A percentile compares a stretch with the other conserved stretches of the same genome.
These are phyloP conservation scores for Vitis cinerea DNA, from an alignment of 164 flowering plant species.

Conservation along the genomic window DNA sequence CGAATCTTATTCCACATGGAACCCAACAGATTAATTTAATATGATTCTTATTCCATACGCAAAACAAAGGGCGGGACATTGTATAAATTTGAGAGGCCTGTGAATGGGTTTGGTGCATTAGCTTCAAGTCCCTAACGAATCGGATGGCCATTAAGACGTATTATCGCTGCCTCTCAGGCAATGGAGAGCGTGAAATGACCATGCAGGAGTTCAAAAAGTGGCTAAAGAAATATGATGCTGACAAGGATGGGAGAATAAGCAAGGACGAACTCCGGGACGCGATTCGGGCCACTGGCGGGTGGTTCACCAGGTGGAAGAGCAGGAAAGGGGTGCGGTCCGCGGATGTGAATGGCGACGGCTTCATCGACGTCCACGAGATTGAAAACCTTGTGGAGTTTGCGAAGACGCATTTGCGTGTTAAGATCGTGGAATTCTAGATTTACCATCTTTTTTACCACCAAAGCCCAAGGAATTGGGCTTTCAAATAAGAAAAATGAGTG, in stretches of 20 bases:
- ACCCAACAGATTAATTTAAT: background rate
- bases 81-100: background rate
- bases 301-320: conserved; percentile 21
- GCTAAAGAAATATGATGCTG: conserved; percentile 21
- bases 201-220: conserved; percentile 25
- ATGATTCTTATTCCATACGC: background rate
- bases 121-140: background rate
- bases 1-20: background rate
- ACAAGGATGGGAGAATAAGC: conserved; percentile 31
- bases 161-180: background rate
- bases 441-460: background rate
- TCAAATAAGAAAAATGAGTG: no score
- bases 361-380: conserved; percentile 24
- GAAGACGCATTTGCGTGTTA: conserved; percentile 11
- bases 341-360: conserved; percentile 21
- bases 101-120: background rate
- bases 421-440: conserved; percentile 1
- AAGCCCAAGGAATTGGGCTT: background rate
- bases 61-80: background rate
- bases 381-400: conserved; percentile 28
- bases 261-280: conserved; percentile 19
- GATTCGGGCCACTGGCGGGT: conserved; percentile 9
- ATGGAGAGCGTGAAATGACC: conserved; percentile 20
- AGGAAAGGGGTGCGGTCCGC: conserved; percentile 8
- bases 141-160: conserved; percentile 16